A percentile compares a stretch with the other conserved stretches of the same genome.
phyloP scores from a whole-genome alignment of 805 yeast genomes.

The Saccharomycopsis fibuligera region DNA sequence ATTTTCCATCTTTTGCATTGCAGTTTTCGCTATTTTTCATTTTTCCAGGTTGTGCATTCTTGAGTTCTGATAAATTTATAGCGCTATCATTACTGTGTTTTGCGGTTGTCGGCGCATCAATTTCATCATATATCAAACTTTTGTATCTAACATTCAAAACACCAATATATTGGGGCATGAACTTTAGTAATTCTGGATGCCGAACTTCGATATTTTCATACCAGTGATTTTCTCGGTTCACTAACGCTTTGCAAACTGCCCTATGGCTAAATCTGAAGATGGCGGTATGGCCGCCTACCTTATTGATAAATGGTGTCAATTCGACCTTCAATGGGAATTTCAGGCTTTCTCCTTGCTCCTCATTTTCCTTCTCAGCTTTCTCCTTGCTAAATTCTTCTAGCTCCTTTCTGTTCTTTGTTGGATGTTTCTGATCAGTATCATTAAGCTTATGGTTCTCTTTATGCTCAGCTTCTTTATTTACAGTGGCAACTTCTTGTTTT shows the following conservation, averaged over 20 bases:
- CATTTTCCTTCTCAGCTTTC: neutral
- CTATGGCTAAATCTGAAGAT: slow-evolving; percentile 84
- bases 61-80: too few species aligned
- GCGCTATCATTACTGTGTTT: too few species aligned
- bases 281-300: slow-evolving; percentile 98
- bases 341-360: neutral
- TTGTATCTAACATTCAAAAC: slow-evolving; percentile 85
- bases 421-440: too few species aligned
- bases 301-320: slow-evolving; percentile 82
- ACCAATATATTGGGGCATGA: slow-evolving; percentile 93
- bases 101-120: too few species aligned
- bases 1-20: slow-evolving; percentile 17
- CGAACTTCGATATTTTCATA: slow-evolving; percentile 80
- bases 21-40: slow-evolving; percentile 18
- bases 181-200: slow-evolving; percentile 70
- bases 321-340: slow-evolving; percentile 77
- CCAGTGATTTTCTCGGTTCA: slow-evolving; percentile 85
- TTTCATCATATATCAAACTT: slow-evolving; percentile 34
- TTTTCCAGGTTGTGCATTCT: too few species aligned
- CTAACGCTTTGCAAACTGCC: slow-evolving; percentile 91
- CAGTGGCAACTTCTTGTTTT: neutral
- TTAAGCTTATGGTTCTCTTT: too few species aligned
- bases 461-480: neutral
- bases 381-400: neutral
- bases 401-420: neutral